Evolutionary conservation across 1,139 yeast genomes (phyloP), one percentile per base, ranked within the genome.

Genomic region (Taiozyma sp.): DNA sequence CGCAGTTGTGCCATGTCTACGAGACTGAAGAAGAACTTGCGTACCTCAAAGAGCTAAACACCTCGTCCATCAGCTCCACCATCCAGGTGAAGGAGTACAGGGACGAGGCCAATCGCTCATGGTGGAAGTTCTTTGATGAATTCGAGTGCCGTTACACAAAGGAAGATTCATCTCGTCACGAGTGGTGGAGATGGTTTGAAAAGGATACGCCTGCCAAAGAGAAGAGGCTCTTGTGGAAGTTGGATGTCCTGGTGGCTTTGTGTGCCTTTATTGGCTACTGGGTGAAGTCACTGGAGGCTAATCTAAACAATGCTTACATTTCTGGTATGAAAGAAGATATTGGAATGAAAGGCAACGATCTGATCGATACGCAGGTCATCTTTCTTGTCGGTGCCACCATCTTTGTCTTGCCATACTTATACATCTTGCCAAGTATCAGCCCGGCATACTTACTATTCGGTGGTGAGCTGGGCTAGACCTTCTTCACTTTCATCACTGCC

Each of bases 141-240:
- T 80, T 77, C 57, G 86, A 81, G 60, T 81, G 81, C 60, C 69
- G 87, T 49, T 66, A 73, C 42, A 73, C 69, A 50, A 67, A 68
- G 37, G 58, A 63, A 3, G 61, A 68, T 28, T 70, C 75, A 42
- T 52, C 62, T 3, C 64, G 65, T 34, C 77, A 77, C 53, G 76
- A 75, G 59, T 82, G 85, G 85, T 83, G 73, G 64, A 73, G 77
- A 49, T 83, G 89, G 89, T 83, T 80, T 60, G 80, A 80, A 56
- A 79, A 77, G 34, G 72, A 69, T 52, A 82, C 77, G 53, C 72
- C 88, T 2, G 73, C 76, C 0, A 81, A 71, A 21, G 78, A 78
- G 69, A 65, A 74, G 61, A 66, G 64, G 43, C 19, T 47, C 16
- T 22, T 44, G 13, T 24, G 19, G 41, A 44, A 35, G 34, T 41